Percentiles rank a stretch among this genome's conserved stretches.
Evolutionary conservation across 2,329 filamentous ascomycete species (phyloP).

Genomic region (Endoconidiophora laricicola): DNA sequence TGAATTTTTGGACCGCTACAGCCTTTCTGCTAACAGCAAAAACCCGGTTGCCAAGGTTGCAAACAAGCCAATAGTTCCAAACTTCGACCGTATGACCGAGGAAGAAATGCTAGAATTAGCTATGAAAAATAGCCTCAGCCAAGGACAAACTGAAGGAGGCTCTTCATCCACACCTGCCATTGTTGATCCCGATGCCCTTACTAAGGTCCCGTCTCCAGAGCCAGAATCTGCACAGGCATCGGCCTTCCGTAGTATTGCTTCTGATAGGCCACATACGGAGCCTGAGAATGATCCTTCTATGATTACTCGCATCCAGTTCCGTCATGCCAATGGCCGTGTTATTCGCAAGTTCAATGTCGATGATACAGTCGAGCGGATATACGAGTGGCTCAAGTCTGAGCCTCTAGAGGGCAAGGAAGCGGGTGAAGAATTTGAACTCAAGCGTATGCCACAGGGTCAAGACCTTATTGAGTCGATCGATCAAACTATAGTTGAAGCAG

Average conservation of each 20-base stretch:
- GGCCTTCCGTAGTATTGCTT: slow-evolving; percentile 55
- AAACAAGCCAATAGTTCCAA: slow-evolving; percentile 21
- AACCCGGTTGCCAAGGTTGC: slow-evolving; percentile 78
- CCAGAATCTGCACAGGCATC: slow-evolving; percentile 22
- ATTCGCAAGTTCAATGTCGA: slow-evolving; percentile 68
- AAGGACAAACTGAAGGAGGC: slow-evolving; percentile 26
- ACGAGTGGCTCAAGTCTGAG: slow-evolving; percentile 90
- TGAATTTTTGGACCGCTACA: slow-evolving; percentile 96
- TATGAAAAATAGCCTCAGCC: slow-evolving; percentile 60
- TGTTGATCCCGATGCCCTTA: slow-evolving; percentile 76
- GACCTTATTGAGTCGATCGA: slow-evolving; percentile 68
- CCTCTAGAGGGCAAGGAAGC: slow-evolving; percentile 59
- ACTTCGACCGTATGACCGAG: slow-evolving; percentile 81
- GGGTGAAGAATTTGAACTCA: slow-evolving; percentile 70
- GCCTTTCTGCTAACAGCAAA: slow-evolving; percentile 70
- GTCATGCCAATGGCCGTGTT: slow-evolving; percentile 66
- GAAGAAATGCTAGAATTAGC: slow-evolving; percentile 96
- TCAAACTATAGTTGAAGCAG: slow-evolving; percentile 59
- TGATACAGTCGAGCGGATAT: slow-evolving; percentile 68
- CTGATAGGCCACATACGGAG: slow-evolving; percentile 57
- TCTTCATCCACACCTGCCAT: slow-evolving; percentile 25
- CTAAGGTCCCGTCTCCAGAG: slow-evolving; percentile 37
- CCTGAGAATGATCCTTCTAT: slow-evolving; percentile 49
- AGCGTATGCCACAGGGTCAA: slow-evolving; percentile 58
- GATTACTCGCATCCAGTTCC: slow-evolving; percentile 83